Conservation (phyloP, 352 stramenopile genomes). For the Globisporangium middletonii region DNA sequence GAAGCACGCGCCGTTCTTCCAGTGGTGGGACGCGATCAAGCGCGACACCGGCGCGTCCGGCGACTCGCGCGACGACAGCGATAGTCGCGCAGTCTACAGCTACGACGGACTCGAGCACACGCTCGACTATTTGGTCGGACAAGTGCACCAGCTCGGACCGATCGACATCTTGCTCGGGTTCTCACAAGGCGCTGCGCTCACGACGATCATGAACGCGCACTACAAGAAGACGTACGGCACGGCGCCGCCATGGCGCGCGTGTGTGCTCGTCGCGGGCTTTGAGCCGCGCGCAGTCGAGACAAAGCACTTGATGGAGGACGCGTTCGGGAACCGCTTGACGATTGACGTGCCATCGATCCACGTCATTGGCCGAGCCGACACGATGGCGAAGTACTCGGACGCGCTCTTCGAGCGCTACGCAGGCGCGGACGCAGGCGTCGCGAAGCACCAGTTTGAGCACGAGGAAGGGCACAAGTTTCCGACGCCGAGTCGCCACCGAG, state of each 20-base stretch:
- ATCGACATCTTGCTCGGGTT: slow-evolving; percentile 73
- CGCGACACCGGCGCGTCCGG: slow-evolving; percentile 5
- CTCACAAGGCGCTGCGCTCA: slow-evolving; percentile 55
- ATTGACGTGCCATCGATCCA: slow-evolving; percentile 68
- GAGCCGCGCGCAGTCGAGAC: slow-evolving; percentile 42
- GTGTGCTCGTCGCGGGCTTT: slow-evolving; percentile 61
- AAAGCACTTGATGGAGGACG: slow-evolving; percentile 40
- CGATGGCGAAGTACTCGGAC: slow-evolving; percentile 36
- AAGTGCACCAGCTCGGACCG: slow-evolving; percentile 37
- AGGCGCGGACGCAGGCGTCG: slow-evolving; percentile 17
- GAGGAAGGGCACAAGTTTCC: slow-evolving; percentile 83
- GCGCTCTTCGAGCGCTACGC: slow-evolving; percentile 45
- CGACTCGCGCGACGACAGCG: slow-evolving; percentile 5
- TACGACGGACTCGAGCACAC: slow-evolving; percentile 67
- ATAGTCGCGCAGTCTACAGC: slow-evolving; percentile 21
- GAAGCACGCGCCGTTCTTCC: slow-evolving; percentile 50
- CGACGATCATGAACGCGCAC: slow-evolving; percentile 62
- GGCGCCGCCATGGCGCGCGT: slow-evolving; percentile 54
- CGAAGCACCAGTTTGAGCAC: slow-evolving; percentile 45
- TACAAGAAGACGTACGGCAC: slow-evolving; percentile 33
- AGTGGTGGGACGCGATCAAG: slow-evolving; percentile 75
- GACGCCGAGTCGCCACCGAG: slow-evolving; percentile 28
- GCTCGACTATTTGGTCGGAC: slow-evolving; percentile 43
- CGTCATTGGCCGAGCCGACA: slow-evolving; percentile 47
- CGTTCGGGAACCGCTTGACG: slow-evolving; percentile 18